Percentiles rank a stretch among this genome's conserved stretches.
These are phyloP conservation scores for Hygrophoropsis aurantiaca DNA, from an alignment of 768 basidiomycete species.

Conservation along the genomic window DNA sequence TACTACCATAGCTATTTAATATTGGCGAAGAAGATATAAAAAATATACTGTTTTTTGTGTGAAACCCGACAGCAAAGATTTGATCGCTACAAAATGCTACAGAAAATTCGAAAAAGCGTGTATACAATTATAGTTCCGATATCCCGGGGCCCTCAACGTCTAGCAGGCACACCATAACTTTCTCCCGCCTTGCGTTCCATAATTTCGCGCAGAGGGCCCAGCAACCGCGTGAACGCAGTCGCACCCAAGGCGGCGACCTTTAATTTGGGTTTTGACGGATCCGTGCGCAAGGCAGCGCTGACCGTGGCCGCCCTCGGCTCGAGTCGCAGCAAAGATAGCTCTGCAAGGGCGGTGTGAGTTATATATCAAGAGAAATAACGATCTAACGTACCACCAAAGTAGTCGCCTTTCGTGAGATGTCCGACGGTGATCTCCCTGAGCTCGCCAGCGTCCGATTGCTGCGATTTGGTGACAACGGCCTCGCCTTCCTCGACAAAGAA, in stretches of 20 bases:
- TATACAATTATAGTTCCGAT: background rate
- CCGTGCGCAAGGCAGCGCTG: slow-evolving; percentile 58
- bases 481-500: slow-evolving; percentile 97
- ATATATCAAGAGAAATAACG: background rate
- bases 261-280: slow-evolving; percentile 59
- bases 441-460: slow-evolving; percentile 56
- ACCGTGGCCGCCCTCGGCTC: slow-evolving; percentile 97
- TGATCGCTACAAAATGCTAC: slow-evolving; percentile 6
- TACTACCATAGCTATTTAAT: no score
- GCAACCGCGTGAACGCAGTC: slow-evolving; percentile 87
- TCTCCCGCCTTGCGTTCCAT: slow-evolving; percentile 91
- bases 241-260: slow-evolving; percentile 94
- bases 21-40: background rate
- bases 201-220: slow-evolving; percentile 89
- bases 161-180: slow-evolving; percentile 48
- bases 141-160: slow-evolving; percentile 22
- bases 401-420: slow-evolving; percentile 84
- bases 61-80: background rate
- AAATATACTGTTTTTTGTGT: background rate
- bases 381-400: slow-evolving; percentile 86
- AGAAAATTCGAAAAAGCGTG: background rate
- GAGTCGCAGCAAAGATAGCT: slow-evolving; percentile 84
- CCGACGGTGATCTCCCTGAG: slow-evolving; percentile 70
- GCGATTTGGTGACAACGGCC: slow-evolving; percentile 80
- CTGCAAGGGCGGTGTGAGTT: slow-evolving; percentile 40